Evolutionary conservation across 306 rosid species (phyloP).

Genomic region (Morella rubra): DNA sequence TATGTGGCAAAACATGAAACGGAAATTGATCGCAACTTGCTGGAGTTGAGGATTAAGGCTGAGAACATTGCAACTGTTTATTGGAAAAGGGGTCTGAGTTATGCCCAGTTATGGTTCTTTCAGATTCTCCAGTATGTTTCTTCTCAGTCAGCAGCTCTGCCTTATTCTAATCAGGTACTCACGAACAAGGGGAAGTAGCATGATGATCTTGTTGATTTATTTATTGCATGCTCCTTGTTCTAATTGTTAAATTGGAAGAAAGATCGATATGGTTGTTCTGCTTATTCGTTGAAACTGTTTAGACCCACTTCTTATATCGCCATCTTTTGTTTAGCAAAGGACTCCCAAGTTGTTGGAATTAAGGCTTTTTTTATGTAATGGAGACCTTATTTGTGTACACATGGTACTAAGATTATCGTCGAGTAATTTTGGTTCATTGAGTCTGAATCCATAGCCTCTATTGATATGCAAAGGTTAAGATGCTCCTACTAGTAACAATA

Average conservation of each 20-base stretch:
- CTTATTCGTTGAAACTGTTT: neutral
- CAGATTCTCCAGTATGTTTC: slow-evolving; percentile 31
- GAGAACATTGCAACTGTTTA: slow-evolving; percentile 14
- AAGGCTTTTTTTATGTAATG: no score
- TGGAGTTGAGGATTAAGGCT: slow-evolving; percentile 28
- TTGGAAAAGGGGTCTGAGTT: slow-evolving; percentile 31
- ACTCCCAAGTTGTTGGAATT: no score
- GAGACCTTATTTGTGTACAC: no score
- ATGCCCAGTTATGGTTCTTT: slow-evolving; percentile 20
- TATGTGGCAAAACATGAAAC: slow-evolving; percentile 30
- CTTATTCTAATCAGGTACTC: neutral
- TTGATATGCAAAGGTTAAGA: no score
- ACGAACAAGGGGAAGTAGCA: neutral
- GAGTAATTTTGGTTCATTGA: no score
- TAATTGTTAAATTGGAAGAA: neutral
- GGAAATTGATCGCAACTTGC: slow-evolving; percentile 34
- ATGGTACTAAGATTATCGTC: no score
- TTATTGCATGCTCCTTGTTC: neutral
- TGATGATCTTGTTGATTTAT: neutral
- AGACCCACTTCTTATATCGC: neutral
- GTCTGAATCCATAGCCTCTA: no score
- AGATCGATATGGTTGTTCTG: neutral
- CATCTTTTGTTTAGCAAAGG: no score
- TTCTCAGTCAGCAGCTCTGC: neutral
- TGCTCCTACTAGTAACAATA: no score